phyloP scores from a whole-genome alignment of 768 basidiomycete genomes.

The Brasilioporus rufonigricans region DNA sequence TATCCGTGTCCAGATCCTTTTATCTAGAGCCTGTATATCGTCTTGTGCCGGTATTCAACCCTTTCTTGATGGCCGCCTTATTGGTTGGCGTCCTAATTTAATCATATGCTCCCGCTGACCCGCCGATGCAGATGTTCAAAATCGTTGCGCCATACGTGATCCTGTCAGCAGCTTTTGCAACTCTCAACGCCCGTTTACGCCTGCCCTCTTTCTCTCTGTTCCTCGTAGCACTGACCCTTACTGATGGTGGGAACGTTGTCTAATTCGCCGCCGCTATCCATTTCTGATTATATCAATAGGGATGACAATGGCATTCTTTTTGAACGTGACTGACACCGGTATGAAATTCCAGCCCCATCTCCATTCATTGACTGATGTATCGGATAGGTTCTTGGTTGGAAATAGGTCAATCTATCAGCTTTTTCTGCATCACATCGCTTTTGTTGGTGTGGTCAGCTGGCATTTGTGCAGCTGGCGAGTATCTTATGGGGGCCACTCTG shows the following conservation, averaged over 20 bases:
- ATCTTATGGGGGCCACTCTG: conserved; percentile 50
- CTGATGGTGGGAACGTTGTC: conserved; percentile 8
- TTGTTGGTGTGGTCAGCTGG: conserved; percentile 78
- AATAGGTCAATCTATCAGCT: conserved; percentile 85
- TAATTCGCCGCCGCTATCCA: neutral
- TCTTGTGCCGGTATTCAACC: conserved; percentile 80
- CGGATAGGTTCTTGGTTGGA: conserved; percentile 78
- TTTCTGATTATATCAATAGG: conserved; percentile 37
- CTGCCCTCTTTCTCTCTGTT: conserved; percentile 82
- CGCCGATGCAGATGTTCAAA: conserved; percentile 62
- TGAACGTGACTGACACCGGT: conserved; percentile 79
- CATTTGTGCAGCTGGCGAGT: conserved; percentile 70
- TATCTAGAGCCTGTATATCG: conserved; percentile 88
- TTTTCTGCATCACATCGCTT: conserved; percentile 82
- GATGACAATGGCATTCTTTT: conserved; percentile 84
- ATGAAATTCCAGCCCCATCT: conserved; percentile 12
- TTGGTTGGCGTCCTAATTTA: conserved; percentile 42
- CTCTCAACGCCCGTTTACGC: conserved; percentile 62
- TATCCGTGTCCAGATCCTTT: conserved; percentile 52
- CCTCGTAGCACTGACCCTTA: conserved; percentile 67
- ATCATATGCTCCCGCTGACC: conserved; percentile 2
- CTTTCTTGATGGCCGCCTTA: conserved; percentile 77
- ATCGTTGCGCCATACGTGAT: conserved; percentile 79
- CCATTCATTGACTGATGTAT: conserved; percentile 3
- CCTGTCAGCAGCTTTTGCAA: conserved; percentile 64